phyloP scores from a whole-genome alignment of 495 filamentous ascomycete species.

The Parathielavia appendiculata region DNA sequence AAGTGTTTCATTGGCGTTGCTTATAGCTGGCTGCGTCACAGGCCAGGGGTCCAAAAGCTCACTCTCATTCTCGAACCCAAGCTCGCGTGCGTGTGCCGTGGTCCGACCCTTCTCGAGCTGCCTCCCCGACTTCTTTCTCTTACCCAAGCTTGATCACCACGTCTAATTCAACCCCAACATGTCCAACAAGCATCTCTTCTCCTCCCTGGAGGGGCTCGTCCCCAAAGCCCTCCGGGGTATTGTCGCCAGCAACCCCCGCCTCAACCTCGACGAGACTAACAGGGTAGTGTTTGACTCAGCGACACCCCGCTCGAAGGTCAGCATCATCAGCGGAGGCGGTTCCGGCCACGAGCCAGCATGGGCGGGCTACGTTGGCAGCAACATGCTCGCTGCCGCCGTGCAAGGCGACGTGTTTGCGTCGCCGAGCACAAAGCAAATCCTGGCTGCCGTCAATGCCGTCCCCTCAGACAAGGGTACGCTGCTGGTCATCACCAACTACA shows the following conservation, averaged over 20 bases:
- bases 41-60: not conserved
- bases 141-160: not conserved
- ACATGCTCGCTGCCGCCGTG: constrained; percentile 56
- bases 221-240: constrained; percentile 51
- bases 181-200: constrained; percentile 46
- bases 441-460: constrained; percentile 52
- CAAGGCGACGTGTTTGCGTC: constrained; percentile 59
- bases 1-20: constrained; percentile 21
- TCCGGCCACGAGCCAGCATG: constrained; percentile 60
- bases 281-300: constrained; percentile 53
- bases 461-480: constrained; percentile 55
- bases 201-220: constrained; percentile 48
- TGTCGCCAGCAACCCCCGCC: constrained; percentile 51
- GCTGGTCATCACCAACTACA: constrained; percentile 62
- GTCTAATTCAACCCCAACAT: constrained; percentile 23
- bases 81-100: not conserved
- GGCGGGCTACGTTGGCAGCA: constrained; percentile 58
- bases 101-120: not conserved
- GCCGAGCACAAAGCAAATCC: constrained; percentile 57
- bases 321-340: constrained; percentile 57
- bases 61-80: not conserved
- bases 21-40: constrained; percentile 9
- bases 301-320: constrained; percentile 47
- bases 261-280: constrained; percentile 52
- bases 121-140: not conserved